phyloP scores from a whole-genome alignment of 305 asterid genomes.

The Striga hermonthica region DNA sequence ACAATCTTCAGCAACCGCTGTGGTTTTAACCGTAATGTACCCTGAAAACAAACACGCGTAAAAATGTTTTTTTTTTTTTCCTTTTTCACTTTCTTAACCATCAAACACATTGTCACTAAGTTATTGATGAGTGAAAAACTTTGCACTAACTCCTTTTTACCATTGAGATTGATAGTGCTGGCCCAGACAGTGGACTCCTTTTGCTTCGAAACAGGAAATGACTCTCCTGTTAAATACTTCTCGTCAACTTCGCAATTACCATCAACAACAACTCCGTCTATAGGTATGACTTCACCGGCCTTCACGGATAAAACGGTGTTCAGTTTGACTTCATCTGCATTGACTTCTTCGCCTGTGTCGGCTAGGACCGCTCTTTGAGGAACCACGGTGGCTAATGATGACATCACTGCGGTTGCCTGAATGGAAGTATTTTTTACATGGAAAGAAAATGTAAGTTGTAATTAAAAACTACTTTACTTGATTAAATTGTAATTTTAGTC shows the following conservation, averaged over 20 bases:
- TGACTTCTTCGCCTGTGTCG: constrained; percentile 59
- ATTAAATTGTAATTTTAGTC: too few species aligned
- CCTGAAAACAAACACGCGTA: constrained; percentile 35
- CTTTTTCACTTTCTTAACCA: too few species aligned
- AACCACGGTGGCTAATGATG: constrained; percentile 58
- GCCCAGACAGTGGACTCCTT: constrained; percentile 68
- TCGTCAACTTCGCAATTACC: constrained; percentile 80
- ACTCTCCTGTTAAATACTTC: constrained; percentile 69
- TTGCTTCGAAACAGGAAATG: constrained; percentile 67
- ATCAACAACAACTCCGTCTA: constrained; percentile 67
- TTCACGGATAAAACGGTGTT: constrained; percentile 60
- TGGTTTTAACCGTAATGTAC: constrained; percentile 59
- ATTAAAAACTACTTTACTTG: too few species aligned
- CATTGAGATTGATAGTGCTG: constrained; percentile 69
- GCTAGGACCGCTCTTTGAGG: constrained; percentile 69
- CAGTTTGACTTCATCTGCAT: constrained; percentile 57
- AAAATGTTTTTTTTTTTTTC: not conserved
- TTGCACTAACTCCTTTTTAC: constrained; percentile 28
- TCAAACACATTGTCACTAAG: too few species aligned
- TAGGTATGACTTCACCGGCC: constrained; percentile 66
- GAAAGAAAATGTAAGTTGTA: not conserved
- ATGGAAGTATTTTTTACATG: not conserved
- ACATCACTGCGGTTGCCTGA: constrained; percentile 75
- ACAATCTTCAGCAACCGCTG: constrained; percentile 59
- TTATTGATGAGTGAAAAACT: too few species aligned